Base-by-base conservation (phyloP, 2,329 filamentous ascomycete genomes). In the Ophiostoma australiae region DNA sequence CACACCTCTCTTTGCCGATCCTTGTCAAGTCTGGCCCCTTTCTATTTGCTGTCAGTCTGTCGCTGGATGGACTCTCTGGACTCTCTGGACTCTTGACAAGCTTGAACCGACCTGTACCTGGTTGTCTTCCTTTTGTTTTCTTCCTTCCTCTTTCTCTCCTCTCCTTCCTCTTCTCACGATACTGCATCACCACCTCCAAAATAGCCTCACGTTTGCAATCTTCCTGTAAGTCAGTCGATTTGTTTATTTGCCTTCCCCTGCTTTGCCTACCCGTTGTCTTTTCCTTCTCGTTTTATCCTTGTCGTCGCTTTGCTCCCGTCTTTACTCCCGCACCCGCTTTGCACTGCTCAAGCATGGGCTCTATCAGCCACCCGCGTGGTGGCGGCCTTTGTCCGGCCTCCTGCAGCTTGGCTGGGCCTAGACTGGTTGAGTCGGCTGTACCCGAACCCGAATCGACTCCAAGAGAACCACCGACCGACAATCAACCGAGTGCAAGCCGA, bases 41-140 rank as follows among this genome's bases (percentile, higher is more conserved):
- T 70, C 65, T 65, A 65, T 65, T 68, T 71, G 67, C 55, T 58
- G 27, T 35, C 58, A 33, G 27, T 63, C 58, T 33, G 27, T 63
- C 27, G 58, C 58, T 63, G 58, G 13, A 31, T 33, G 27, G n/a
- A 52, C n/a, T n/a, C n/a, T n/a, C n/a, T n/a, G n/a, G n/a, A n/a
- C n/a, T n/a, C n/a, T n/a, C n/a, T n/a, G n/a, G n/a, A n/a, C 66
- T 41, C 15, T 41, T 44, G n/a, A 23, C 4, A 31, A 15, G 39
- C 39, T 48, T 27, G 11, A 35, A 17, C n/a, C 13, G 2, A 17
- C 61, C 39, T 67, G 67, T 35, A 20, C 67, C 31, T 68, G 66
- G 58, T 33, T 70, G 35, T 61, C 44, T 37, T 66, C 39, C 23
- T 63, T 44, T n/a, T 44, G 6, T 55, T 44, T 58, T 52, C 23